These are phyloP conservation scores for Alternaria gaisen DNA, from an alignment of 2,329 filamentous ascomycete genomes.

Conservation along the genomic window DNA sequence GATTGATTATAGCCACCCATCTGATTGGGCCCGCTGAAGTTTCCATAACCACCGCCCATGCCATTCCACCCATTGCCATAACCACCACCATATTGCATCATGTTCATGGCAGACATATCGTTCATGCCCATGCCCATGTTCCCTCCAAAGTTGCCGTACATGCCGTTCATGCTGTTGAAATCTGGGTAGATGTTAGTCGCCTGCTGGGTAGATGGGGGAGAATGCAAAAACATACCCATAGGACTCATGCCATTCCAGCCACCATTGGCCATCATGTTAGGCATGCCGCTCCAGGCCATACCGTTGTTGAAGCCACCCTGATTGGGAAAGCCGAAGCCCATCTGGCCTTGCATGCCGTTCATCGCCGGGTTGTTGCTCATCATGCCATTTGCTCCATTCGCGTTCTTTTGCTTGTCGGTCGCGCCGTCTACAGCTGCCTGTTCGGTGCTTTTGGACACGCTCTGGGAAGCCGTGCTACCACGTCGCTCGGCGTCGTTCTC, in stretches of 20 bases:
- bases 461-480: slow-evolving; percentile 29
- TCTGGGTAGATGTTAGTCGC: slow-evolving; percentile 32
- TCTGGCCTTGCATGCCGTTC: slow-evolving; percentile 43
- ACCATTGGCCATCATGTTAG: slow-evolving; percentile 59
- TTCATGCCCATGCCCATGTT: slow-evolving; percentile 78
- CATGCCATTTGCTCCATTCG: slow-evolving; percentile 28
- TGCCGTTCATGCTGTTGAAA: slow-evolving; percentile 70
- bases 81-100: slow-evolving; percentile 77
- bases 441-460: slow-evolving; percentile 26
- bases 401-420: slow-evolving; percentile 28
- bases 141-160: slow-evolving; percentile 79
- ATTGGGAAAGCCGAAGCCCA: slow-evolving; percentile 55
- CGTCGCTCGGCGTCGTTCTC: slow-evolving; percentile 23
- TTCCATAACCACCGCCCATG: slow-evolving; percentile 74
- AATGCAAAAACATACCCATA: slow-evolving; percentile 75
- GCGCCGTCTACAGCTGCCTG: slow-evolving; percentile 27
- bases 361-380: slow-evolving; percentile 35
- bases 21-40: slow-evolving; percentile 59
- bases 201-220: slow-evolving; percentile 16
- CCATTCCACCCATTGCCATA: slow-evolving; percentile 74
- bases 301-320: slow-evolving; percentile 61
- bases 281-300: slow-evolving; percentile 64
- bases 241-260: slow-evolving; percentile 76
- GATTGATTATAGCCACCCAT: slow-evolving; percentile 64
- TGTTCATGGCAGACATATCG: slow-evolving; percentile 69